Base-by-base conservation (phyloP, 805 yeast genomes). In the Millerozyma acaciae region DNA sequence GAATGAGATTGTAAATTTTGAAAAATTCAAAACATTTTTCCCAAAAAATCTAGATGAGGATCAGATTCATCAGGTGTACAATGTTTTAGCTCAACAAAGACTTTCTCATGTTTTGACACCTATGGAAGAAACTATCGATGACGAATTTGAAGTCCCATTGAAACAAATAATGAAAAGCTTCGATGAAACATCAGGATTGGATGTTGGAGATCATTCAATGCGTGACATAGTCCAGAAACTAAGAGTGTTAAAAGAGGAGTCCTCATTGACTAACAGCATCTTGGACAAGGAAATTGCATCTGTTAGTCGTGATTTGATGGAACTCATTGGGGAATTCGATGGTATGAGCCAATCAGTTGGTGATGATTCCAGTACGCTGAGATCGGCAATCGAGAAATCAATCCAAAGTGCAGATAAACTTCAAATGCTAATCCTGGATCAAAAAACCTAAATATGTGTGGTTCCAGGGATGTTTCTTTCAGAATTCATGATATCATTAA, bases 81-180 rank as follows among this genome's bases (percentile, higher is more conserved):
- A 40, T 5, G 40, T 37, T 8, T 33, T 51, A 14, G 18, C 17
- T 3, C 21, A 33, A 20, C 50, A 50, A 35, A 30, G 47, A 20
- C 17, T 26, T 10, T 10, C 8, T 4, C 20, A 29, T 2, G 7
- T 28, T 10, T 6, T 44, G 2, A 23, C 20, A 6, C 19, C 16
- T 6, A 33, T 44, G 1, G 29, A 39, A 12, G n/a, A 21, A 1
- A 39, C 39, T 14, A 50, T 59, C 5, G 25, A 40, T 1, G 13
- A 32, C 1, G 39, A 48, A 22, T 58, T 56, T 29, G 37, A 53
- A n/a, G 32, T 55, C 4, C 64, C 66, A 4, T 18, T 51, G 17
- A 36, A 37, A 10, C 39, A 37, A 8, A 18, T 47, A 5, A 33
- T 31, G 8, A 32, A 18, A 5, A 12, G 17, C 4, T 20, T 29